These are phyloP conservation scores for Sphaceloma murrayae DNA, from an alignment of 2,329 filamentous ascomycete genomes.

Conservation along the genomic window DNA sequence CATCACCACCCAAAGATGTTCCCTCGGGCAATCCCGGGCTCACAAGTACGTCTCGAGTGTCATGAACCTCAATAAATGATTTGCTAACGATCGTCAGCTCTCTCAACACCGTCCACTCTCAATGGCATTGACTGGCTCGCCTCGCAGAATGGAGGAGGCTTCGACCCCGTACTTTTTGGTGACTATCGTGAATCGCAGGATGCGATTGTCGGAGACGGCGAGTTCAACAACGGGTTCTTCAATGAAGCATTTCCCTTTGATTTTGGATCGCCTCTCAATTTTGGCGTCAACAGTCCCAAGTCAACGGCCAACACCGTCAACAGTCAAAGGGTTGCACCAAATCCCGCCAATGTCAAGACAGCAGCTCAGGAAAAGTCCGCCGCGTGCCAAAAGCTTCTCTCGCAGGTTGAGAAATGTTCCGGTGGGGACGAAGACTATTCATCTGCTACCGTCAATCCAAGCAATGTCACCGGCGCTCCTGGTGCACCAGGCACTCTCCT, in stretches of 20 bases:
- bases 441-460: slow-evolving; percentile 19
- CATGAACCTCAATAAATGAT: background rate
- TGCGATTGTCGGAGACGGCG: slow-evolving; percentile 58
- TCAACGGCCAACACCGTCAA: slow-evolving; percentile 20
- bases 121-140: slow-evolving; percentile 63
- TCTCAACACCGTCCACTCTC: slow-evolving; percentile 47
- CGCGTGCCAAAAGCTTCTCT: slow-evolving; percentile 52
- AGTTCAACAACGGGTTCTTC: slow-evolving; percentile 60
- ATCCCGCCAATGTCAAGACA: slow-evolving; percentile 21
- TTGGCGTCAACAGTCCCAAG: slow-evolving; percentile 36
- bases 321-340: background rate
- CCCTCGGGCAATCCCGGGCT: slow-evolving; percentile 14
- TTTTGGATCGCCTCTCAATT: slow-evolving; percentile 72
- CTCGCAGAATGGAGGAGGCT: slow-evolving; percentile 72
- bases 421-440: slow-evolving; percentile 54
- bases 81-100: slow-evolving; percentile 29
- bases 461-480: slow-evolving; percentile 35
- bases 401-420: slow-evolving; percentile 65
- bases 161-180: slow-evolving; percentile 84
- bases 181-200: slow-evolving; percentile 87
- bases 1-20: slow-evolving; percentile 46
- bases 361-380: slow-evolving; percentile 14
- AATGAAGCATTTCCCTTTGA: slow-evolving; percentile 49
- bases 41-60: slow-evolving; percentile 9
- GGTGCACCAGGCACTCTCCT: slow-evolving; percentile 56